Evolutionary conservation across 306 rosid genomes (phyloP), one percentile per base, ranked within the genome.

Genomic region (Benincasa hispida): DNA sequence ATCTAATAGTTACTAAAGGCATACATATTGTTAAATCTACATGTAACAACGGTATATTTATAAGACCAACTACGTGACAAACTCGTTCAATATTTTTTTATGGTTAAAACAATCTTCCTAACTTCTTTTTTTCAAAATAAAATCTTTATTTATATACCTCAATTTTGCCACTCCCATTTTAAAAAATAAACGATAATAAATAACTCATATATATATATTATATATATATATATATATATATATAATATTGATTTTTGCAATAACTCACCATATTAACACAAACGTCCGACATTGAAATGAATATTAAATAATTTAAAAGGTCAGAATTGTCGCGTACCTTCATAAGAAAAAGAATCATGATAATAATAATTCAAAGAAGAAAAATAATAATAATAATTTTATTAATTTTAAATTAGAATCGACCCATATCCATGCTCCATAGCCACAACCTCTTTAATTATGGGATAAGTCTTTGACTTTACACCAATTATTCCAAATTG

Each of bases 391-490:
- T 51, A 53, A 2, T 10, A 19, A 7, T 35, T 34, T 15, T 65
- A 65, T 17, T 18, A 34, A 18, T 66, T 6, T 34, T 19, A n/a
- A 65, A 66, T 10, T n/a, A 6, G 6, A 12, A 67, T 21, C 19
- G 5, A 41, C 10, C 51, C 53, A 67, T 22, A 42, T 21, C 13
- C 55, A 68, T 35, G 39, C 27, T 39, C 51, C 25, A 65, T 12
- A 37, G 19, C 54, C 53, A 22, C 53, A 41, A 41, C 50, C 54
- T 14, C 54, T 37, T 45, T n/a, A 39, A 67, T 67, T 67, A 67
- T 67, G 34, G 74, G 54, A 41, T 41, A 67, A 67, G 74, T 24
- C n/a, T 67, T 41, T 67, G 74, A 67, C 74, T 67, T 67, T 41
- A 21, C 9, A 65, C 13, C 28, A 18, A 34, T 65, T 65, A n/a